Percentiles rank a stretch among this genome's conserved stretches.
These are phyloP conservation scores for Ophiostoma piceae DNA, from an alignment of 2,329 filamentous ascomycete genomes.

Conservation along the genomic window DNA sequence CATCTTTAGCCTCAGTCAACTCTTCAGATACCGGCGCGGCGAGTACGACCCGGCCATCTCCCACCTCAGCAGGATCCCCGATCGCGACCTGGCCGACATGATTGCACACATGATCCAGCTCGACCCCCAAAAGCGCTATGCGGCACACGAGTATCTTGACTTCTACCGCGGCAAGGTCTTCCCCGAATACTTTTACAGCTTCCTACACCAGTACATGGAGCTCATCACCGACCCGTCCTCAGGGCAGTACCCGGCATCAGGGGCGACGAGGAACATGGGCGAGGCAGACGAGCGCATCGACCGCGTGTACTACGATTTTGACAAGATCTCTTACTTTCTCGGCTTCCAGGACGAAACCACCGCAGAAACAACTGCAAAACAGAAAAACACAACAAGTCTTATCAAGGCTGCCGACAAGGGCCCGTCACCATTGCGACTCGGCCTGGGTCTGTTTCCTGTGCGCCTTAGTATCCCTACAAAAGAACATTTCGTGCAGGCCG, in stretches of 20 bases:
- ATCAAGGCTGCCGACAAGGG: slow-evolving; percentile 25
- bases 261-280: slow-evolving; percentile 65
- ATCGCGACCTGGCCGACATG: slow-evolving; percentile 80
- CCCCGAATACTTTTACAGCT: slow-evolving; percentile 94
- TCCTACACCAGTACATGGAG: slow-evolving; percentile 96
- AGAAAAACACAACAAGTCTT: neutral
- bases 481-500: slow-evolving; percentile 61
- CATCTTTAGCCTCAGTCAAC: slow-evolving; percentile 94
- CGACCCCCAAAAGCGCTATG: slow-evolving; percentile 85
- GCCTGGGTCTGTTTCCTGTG: slow-evolving; percentile 66
- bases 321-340: slow-evolving; percentile 94
- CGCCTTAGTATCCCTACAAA: slow-evolving; percentile 83
- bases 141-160: slow-evolving; percentile 86
- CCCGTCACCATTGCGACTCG: slow-evolving; percentile 42
- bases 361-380: neutral
- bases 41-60: slow-evolving; percentile 85
- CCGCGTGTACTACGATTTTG: slow-evolving; percentile 87
- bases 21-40: slow-evolving; percentile 88
- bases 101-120: slow-evolving; percentile 94
- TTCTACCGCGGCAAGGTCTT: slow-evolving; percentile 92
- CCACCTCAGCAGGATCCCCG: slow-evolving; percentile 78
- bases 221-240: slow-evolving; percentile 87
- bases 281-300: slow-evolving; percentile 94
- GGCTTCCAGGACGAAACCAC: slow-evolving; percentile 55
- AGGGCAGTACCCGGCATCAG: slow-evolving; percentile 65